Conservation (phyloP, 202 grass and related monocot genomes). For the Dendrocalamus latiflorus region DNA sequence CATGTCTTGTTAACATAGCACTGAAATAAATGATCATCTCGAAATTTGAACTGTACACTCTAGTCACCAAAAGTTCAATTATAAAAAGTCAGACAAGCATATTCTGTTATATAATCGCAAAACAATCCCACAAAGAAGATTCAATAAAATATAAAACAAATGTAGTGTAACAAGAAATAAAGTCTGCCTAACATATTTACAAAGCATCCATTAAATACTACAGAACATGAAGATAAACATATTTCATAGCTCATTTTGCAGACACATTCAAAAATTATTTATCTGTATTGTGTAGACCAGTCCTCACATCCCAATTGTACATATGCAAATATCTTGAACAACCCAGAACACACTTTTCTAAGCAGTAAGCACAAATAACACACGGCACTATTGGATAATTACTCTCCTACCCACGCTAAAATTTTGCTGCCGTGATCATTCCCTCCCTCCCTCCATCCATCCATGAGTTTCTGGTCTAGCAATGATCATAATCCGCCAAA, state of each 20-base stretch:
- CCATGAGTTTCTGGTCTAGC: not conserved
- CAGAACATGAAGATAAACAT: not conserved
- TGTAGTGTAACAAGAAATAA: not conserved
- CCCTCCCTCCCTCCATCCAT: not conserved
- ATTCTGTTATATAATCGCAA: not conserved
- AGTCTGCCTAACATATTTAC: not conserved
- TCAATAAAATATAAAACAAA: not conserved
- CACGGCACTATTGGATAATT: not conserved
- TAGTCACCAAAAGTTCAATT: not conserved
- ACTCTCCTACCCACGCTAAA: not conserved
- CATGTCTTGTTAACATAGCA: not conserved
- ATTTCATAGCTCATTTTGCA: not conserved
- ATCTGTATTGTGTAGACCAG: not conserved
- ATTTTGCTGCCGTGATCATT: not conserved
- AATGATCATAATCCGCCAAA: not conserved
- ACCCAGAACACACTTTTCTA: not conserved
- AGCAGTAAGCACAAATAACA: not conserved
- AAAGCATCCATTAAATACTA: not conserved
- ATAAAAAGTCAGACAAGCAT: not conserved
- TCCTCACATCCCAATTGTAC: not conserved
- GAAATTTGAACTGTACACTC: not conserved
- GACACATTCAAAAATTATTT: not conserved
- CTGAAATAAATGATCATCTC: not conserved
- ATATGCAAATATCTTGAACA: not conserved
- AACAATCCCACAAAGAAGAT: not conserved